Percentiles rank a stretch among this genome's conserved stretches.
phyloP scores from a whole-genome alignment of 2,329 filamentous ascomycete genomes.

The Didymella sp. region DNA sequence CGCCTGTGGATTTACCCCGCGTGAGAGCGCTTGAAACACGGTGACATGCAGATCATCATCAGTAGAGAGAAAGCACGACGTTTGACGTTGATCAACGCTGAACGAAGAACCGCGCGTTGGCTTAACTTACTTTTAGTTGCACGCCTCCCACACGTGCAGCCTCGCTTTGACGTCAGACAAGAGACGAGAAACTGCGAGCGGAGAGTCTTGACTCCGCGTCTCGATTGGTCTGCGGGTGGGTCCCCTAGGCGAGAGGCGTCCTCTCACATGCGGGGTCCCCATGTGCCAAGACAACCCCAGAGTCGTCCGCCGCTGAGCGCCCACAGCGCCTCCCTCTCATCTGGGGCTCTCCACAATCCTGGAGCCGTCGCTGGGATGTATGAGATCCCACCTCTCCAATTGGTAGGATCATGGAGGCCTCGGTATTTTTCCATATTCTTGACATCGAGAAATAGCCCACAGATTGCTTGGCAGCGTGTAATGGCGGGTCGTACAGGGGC shows the following conservation, averaged over 20 bases:
- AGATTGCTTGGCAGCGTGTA: constrained; percentile 25
- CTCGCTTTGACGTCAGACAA: constrained; percentile 18
- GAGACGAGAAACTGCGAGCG: constrained; percentile 6
- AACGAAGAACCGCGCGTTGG: constrained; percentile 19
- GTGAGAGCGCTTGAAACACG: constrained; percentile 13
- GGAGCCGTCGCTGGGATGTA: constrained; percentile 12
- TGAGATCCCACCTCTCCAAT: constrained; percentile 19
- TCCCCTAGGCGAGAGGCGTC: constrained; percentile 16
- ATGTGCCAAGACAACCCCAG: constrained; percentile 38
- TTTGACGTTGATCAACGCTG: constrained; percentile 9
- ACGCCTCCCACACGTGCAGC: constrained; percentile 16
- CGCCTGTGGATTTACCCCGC: constrained; percentile 23
- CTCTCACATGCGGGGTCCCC: constrained; percentile 38
- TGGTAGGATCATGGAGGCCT: constrained; percentile 26
- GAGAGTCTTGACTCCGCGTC: constrained; percentile 12
- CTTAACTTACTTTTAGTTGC: constrained; percentile 11
- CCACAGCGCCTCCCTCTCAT: constrained; percentile 21
- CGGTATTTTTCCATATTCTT: constrained; percentile 33
- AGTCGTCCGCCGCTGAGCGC: constrained; percentile 17
- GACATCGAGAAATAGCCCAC: constrained; percentile 7
- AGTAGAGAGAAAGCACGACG: background rate
- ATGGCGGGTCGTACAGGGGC: constrained; percentile 24
- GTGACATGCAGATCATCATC: constrained; percentile 17
- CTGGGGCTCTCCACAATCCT: constrained; percentile 16
- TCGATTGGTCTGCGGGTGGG: constrained; percentile 28